These are phyloP conservation scores for Ogataea trehalophila DNA, from an alignment of 805 yeast species.

Conservation along the genomic window DNA sequence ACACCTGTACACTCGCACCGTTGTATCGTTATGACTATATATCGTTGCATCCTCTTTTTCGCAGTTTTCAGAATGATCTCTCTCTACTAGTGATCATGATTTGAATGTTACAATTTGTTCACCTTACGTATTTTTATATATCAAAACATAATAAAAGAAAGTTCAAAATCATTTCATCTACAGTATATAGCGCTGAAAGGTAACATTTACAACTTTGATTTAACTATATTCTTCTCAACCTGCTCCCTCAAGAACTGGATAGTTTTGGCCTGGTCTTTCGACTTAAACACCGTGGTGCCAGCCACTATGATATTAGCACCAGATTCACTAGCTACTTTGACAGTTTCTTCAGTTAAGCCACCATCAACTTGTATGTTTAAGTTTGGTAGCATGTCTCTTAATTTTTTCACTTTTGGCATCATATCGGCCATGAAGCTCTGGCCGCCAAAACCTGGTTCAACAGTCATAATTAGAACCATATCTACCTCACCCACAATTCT, in stretches of 20 bases:
- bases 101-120: no score
- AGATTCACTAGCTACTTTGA: conserved; percentile 85
- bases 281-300: conserved; percentile 90
- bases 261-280: conserved; percentile 71
- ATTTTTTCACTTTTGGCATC: conserved; percentile 89
- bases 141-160: no score
- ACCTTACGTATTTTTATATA: no score
- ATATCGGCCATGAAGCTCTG: conserved; percentile 91
- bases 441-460: conserved; percentile 99
- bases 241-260: conserved; percentile 62
- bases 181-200: no score
- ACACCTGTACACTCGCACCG: no score
- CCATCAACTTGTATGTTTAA: conserved; percentile 96
- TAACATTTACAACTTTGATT: background rate
- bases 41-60: no score
- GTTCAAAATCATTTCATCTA: no score
- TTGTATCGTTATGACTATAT: no score
- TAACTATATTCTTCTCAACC: conserved; percentile 33
- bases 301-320: conserved; percentile 99
- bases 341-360: conserved; percentile 83
- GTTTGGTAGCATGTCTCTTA: conserved; percentile 70
- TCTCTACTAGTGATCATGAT: no score
- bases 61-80: no score
- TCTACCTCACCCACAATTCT: conserved; percentile 61
- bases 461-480: conserved; percentile 97